Percentiles rank a stretch among this genome's conserved stretches.
These are phyloP conservation scores for Globisporangium recalcitrans DNA, from an alignment of 352 stramenopile genomes.

Conservation along the genomic window DNA sequence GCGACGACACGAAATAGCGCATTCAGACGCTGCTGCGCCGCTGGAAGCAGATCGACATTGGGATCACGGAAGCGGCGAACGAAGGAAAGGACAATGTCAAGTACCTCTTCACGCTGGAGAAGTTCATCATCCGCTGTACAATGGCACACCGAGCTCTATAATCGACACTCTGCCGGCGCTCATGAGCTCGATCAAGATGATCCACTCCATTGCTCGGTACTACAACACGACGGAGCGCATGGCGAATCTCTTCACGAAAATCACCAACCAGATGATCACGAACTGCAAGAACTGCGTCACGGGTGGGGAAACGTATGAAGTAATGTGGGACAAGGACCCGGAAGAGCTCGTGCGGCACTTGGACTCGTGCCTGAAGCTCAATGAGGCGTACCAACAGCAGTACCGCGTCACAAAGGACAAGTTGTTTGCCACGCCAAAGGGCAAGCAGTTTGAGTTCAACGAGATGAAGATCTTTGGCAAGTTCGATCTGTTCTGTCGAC, in stretches of 20 bases:
- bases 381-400: conserved; percentile 97
- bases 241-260: conserved; percentile 95
- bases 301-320: conserved; percentile 74
- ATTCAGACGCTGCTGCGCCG: conserved; percentile 90
- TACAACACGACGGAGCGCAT: conserved; percentile 99
- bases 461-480: conserved; percentile 99
- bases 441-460: conserved; percentile 99
- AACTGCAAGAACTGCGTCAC: conserved; percentile 96
- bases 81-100: conserved; percentile 99
- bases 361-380: conserved; percentile 96
- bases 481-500: conserved; percentile 97
- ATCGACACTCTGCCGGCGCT: conserved; percentile 97
- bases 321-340: conserved; percentile 94
- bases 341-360: conserved; percentile 93
- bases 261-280: conserved; percentile 98
- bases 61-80: conserved; percentile 97
- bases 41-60: conserved; percentile 99
- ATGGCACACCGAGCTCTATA: conserved; percentile 94
- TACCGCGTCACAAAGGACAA: conserved; percentile 98
- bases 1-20: conserved; percentile 89
- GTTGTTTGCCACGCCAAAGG: conserved; percentile 91
- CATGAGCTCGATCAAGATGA: conserved; percentile 99
- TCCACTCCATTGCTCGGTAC: conserved; percentile 97
- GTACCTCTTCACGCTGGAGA: conserved; percentile 97
- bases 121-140: conserved; percentile 91